These are phyloP conservation scores for Globisporangium spinosum DNA, from an alignment of 352 stramenopile genomes.

Conservation along the genomic window DNA sequence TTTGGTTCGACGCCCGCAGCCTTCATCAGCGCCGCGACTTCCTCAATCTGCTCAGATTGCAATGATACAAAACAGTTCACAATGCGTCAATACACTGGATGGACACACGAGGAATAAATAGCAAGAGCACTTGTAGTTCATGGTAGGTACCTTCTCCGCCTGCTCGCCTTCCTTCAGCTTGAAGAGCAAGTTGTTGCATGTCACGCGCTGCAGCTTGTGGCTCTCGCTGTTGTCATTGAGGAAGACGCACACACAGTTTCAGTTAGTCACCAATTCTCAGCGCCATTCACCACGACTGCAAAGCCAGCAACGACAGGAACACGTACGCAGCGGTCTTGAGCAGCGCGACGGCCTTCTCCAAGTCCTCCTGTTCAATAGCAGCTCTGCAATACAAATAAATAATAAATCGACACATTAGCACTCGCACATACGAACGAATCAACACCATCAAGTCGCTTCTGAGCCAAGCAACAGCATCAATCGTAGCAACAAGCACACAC, in stretches of 20 bases:
- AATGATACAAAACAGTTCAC: background rate
- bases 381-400: slow-evolving; percentile 25
- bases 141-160: slow-evolving; percentile 46
- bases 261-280: background rate
- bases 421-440: background rate
- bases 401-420: background rate
- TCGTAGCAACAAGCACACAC: slow-evolving; percentile 18
- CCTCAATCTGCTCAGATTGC: slow-evolving; percentile 42
- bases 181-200: slow-evolving; percentile 84
- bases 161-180: slow-evolving; percentile 83
- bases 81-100: background rate
- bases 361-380: slow-evolving; percentile 69
- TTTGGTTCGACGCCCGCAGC: slow-evolving; percentile 70
- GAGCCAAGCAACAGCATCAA: background rate
- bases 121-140: background rate
- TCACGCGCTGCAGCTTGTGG: slow-evolving; percentile 80
- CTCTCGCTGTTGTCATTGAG: slow-evolving; percentile 32
- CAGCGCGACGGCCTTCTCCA: slow-evolving; percentile 63
- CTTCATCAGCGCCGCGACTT: slow-evolving; percentile 77
- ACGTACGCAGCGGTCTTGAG: slow-evolving; percentile 78
- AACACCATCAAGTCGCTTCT: background rate
- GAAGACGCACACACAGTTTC: slow-evolving; percentile 3
- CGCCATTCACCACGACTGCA: background rate
- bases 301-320: background rate
- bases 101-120: slow-evolving; percentile 6